phyloP scores from a whole-genome alignment of 108 stramenopile species.

The Stephanodiscus minutulus region DNA sequence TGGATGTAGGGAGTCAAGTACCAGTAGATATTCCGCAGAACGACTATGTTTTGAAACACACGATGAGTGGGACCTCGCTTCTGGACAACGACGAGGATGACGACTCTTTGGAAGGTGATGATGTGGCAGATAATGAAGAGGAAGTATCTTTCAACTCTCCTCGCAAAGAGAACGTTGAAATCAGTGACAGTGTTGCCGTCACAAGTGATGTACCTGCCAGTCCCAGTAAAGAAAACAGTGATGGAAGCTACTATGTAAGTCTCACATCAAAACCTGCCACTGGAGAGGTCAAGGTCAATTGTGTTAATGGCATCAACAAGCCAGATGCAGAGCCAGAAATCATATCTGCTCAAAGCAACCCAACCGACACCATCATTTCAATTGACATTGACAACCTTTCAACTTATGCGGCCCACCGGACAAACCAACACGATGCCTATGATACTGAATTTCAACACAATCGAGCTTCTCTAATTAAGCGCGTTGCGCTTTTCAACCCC shows the following conservation, averaged over 20 bases:
- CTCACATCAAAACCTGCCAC: background rate
- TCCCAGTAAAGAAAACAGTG: constrained; percentile 3
- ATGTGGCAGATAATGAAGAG: constrained; percentile 28
- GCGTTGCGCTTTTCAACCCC: constrained; percentile 47
- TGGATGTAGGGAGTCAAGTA: background rate
- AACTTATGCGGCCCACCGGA: constrained; percentile 11
- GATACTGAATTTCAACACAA: background rate
- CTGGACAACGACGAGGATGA: constrained; percentile 37
- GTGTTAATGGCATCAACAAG: constrained; percentile 9
- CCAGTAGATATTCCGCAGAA: background rate
- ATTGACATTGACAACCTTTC: constrained; percentile 16
- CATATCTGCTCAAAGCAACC: background rate
- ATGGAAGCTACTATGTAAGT: constrained; percentile 9
- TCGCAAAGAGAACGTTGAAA: constrained; percentile 14
- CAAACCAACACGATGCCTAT: constrained; percentile 13
- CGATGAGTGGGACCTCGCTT: constrained; percentile 21
- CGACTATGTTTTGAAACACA: constrained; percentile 1
- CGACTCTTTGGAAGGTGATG: constrained; percentile 1
- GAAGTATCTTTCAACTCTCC: constrained; percentile 31
- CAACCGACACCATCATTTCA: background rate
- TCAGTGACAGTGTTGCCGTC: background rate
- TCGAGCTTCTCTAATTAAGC: constrained; percentile 39
- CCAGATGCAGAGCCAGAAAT: background rate
- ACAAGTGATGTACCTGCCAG: constrained; percentile 3
- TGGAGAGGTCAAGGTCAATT: constrained; percentile 1